Conservation (phyloP, 169 alveolate species). For the Amoebophrya sp. region DNA sequence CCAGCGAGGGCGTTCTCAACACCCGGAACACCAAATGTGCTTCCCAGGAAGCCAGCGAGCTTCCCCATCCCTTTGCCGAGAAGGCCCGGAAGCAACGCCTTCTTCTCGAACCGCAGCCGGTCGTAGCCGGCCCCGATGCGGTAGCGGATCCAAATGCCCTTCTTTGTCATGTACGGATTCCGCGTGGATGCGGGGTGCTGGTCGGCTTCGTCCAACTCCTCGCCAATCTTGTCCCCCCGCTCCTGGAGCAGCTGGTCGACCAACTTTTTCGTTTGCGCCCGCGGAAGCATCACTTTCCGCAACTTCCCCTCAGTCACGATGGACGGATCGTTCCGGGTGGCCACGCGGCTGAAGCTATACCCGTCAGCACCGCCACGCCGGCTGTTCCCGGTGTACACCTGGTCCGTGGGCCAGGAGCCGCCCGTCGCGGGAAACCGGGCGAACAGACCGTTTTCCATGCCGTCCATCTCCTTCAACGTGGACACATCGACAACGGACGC, state of each 20-base stretch:
- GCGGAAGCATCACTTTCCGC: not conserved
- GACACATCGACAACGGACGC: not conserved
- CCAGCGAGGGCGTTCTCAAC: not conserved
- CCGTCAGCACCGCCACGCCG: not conserved
- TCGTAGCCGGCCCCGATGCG: not conserved
- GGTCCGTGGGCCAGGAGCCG: not conserved
- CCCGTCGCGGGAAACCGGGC: not conserved
- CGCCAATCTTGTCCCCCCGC: not conserved
- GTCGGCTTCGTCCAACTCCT: not conserved
- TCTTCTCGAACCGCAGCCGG: not conserved
- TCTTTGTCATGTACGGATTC: not conserved
- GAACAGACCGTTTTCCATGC: not conserved
- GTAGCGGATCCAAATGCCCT: constrained; percentile 18
- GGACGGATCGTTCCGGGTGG: not conserved
- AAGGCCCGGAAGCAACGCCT: not conserved
- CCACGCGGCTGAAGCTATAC: not conserved
- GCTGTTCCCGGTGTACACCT: not conserved
- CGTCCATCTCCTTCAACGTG: not conserved
- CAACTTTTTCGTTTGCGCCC: not conserved
- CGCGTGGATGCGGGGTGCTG: not conserved
- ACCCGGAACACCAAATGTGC: not conserved
- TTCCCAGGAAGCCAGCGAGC: too few species aligned
- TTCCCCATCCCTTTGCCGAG: too few species aligned
- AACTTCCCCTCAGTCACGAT: not conserved
- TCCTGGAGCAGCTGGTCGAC: not conserved